Base-by-base conservation (phyloP, 192 early-diverging fungal genomes). In the Podila clonocystis region DNA sequence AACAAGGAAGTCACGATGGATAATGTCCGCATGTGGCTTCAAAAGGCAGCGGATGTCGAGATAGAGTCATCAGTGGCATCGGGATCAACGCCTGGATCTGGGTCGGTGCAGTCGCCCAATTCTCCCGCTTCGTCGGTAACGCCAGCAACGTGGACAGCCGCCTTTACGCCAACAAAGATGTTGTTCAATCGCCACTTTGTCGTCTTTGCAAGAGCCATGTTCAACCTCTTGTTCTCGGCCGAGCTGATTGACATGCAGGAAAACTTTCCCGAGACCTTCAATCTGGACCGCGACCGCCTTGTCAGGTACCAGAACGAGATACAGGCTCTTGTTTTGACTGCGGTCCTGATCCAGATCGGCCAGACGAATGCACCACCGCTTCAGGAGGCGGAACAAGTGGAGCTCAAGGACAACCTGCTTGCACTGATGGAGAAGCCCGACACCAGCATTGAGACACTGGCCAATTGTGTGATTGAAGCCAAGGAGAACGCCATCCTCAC, bases 221-320 rank as follows among this genome's bases (percentile, higher is more conserved):
- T 89, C 5, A 65, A 73, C 28, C 78, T 89, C 31, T 65, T 93
- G 19, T 91, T 91, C 63, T 63, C 77, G 22, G 84, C 70, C 84
- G 61, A 58, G 33, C 52, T 73, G 48, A 49, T 74, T 62, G 65
- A 73, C 9, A 9, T 63, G 3, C 60, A 69, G 31, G 65, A 70
- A 4, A 77, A 74, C 13, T 79, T 90, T 31, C 91, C 95, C 0
- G 94, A 94, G 67, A 96, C 95, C 0, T 73, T 95, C 24, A 33
- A 68, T 4, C 68, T 96, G 61, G 95, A 97, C 70, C 78, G 82
- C 15, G 82, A 89, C 11, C 88, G 94, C 1, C 59, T 97, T 34
- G 84, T 74, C 58, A 83, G 64, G 0, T 90, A 87, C 63, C 94
- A 95, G 79, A 94, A 94, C 69, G 92, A 94, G 59, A 77, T 87